These are phyloP conservation scores for Nicotiana otophora DNA, from an alignment of 257 asterid genomes.

Conservation along the genomic window DNA sequence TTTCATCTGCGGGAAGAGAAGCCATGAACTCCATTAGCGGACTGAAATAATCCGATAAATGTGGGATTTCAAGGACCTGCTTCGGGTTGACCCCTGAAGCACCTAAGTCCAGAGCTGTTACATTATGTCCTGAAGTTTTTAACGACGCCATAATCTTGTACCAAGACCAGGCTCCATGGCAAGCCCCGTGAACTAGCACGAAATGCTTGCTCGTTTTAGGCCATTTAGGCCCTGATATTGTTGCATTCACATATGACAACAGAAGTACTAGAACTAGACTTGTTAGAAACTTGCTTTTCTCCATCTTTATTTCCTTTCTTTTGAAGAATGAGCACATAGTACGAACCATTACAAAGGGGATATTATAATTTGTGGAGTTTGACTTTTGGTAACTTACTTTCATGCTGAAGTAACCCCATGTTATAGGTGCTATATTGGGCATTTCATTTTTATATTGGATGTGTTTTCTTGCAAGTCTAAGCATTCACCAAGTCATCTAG, in stretches of 20 bases:
- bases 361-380: not conserved
- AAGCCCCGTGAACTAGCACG: constrained; percentile 33
- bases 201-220: constrained; percentile 14
- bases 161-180: constrained; percentile 46
- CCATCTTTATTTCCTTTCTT: not conserved
- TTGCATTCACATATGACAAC: not conserved
- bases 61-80: constrained; percentile 10
- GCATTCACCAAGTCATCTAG: not conserved
- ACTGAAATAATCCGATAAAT: constrained; percentile 14
- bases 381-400: not conserved
- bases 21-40: constrained; percentile 31
- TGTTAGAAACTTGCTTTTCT: not conserved
- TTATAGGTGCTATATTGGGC: not conserved
- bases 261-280: not conserved
- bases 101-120: constrained; percentile 29
- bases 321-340: not conserved
- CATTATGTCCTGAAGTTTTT: constrained; percentile 22
- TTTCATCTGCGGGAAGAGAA: constrained; percentile 15
- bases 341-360: not conserved
- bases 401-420: not conserved
- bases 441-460: not conserved
- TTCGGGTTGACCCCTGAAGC: constrained; percentile 27
- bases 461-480: not conserved
- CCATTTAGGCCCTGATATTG: not conserved
- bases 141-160: constrained; percentile 19